Evolutionary conservation across 805 yeast genomes (phyloP).

Genomic region (Saccharomycopsis fermentans): DNA sequence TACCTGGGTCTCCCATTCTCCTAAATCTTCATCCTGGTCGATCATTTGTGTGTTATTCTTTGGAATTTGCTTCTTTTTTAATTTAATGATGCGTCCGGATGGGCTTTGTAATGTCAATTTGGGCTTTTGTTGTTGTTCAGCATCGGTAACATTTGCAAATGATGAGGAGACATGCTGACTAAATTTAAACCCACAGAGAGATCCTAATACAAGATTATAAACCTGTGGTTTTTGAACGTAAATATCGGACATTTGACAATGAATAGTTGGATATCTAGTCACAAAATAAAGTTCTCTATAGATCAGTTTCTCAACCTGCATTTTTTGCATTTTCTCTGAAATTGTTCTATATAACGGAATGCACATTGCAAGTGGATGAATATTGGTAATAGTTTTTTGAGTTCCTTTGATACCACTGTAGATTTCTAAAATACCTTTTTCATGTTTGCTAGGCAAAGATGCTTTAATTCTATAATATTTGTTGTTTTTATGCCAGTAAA

Average conservation of each 20-base stretch:
- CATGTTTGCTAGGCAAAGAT: slow-evolving; percentile 56
- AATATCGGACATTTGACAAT: slow-evolving; percentile 58
- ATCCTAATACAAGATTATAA: slow-evolving; percentile 43
- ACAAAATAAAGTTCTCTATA: slow-evolving; percentile 58
- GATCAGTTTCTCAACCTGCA: slow-evolving; percentile 33
- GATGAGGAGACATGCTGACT: slow-evolving; percentile 53
- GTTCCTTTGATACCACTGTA: slow-evolving; percentile 59
- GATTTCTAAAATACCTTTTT: slow-evolving; percentile 64
- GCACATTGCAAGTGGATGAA: slow-evolving; percentile 61
- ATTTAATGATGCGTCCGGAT: slow-evolving; percentile 61
- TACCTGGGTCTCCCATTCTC: slow-evolving; percentile 44
- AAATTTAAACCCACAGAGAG: slow-evolving; percentile 55
- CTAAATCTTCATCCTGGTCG: not conserved
- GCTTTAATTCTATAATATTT: slow-evolving; percentile 76
- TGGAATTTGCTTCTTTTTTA: slow-evolving; percentile 36
- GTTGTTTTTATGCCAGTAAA: slow-evolving; percentile 54
- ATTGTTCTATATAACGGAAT: slow-evolving; percentile 59
- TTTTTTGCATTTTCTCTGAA: not conserved
- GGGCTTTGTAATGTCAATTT: slow-evolving; percentile 75
- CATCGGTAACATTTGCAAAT: slow-evolving; percentile 28
- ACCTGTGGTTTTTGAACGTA: slow-evolving; percentile 84
- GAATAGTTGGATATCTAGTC: slow-evolving; percentile 61
- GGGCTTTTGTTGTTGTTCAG: slow-evolving; percentile 29
- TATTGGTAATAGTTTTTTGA: slow-evolving; percentile 45
- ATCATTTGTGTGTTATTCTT: slow-evolving; percentile 29